Evolutionary conservation across 129 eudicot genomes (phyloP), one percentile per base, ranked within the genome.

Genomic region (Arctium minus): DNA sequence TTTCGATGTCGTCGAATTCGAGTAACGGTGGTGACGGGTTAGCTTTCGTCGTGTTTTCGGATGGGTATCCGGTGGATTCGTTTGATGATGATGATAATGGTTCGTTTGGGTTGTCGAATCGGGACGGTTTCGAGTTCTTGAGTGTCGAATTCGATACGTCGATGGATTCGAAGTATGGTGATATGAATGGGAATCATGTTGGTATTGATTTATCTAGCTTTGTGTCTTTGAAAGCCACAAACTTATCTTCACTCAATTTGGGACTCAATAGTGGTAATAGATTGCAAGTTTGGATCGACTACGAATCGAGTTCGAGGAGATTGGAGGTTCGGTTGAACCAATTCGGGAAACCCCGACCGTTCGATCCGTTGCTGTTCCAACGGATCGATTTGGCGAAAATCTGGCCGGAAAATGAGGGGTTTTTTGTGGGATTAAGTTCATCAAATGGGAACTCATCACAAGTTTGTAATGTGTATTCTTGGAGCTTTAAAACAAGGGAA

Each of bases 221-320:
- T 50, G 80, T 90, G 36, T 90, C 92, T 74, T 92, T 89, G 65
- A 91, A 90, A 87, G 90, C 75, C 18, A 76, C 80, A 33, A 89
- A 96, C 70, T 89, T 88, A 75, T 90, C 97, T 39, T 82, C 88
- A 0, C 33, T 78, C 40, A 84, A 89, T 22, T 78, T 94, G 88
- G 89, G 86, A 72, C 74, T 93, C 7, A 82, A 86, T 37, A 86
- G 91, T 70, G 95, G 92, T 46, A 78, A 82, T 72, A 91, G 86
- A 77, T 79, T 96, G 85, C 97, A 93, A 78, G 87, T 87, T 73
- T 96, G 99, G 98, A 88, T 96, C 77, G 97, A 91, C 77, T 96
- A 96, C 42, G 90, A 91, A 78, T 92, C 95, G 12, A 81, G 84
- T 67, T 85, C 91, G 1, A 91, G 83, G 81, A 82, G 91, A 38